Evolutionary conservation across 2,329 filamentous ascomycete genomes (phyloP).

Genomic region (Fusarium sp.): DNA sequence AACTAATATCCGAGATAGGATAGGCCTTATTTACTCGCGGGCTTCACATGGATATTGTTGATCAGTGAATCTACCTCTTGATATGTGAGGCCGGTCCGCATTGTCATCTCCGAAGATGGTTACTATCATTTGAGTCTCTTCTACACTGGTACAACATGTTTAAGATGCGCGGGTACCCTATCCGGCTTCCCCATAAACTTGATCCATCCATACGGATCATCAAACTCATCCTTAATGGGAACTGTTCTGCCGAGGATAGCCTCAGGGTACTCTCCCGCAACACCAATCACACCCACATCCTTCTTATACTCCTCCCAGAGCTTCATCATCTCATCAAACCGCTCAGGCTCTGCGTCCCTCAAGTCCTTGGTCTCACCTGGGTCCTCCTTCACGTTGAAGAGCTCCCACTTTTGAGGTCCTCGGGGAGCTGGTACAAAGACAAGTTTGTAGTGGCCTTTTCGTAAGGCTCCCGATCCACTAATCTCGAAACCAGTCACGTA

Average conservation of each 20-base stretch:
- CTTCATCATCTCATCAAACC: constrained; percentile 45
- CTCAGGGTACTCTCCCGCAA: background rate
- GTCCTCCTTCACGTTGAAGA: constrained; percentile 49
- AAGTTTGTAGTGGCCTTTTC: constrained; percentile 45
- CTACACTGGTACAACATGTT: background rate
- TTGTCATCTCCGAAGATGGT: background rate
- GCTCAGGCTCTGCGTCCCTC: constrained; percentile 39
- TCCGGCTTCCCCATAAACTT: background rate
- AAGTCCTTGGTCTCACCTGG: constrained; percentile 50
- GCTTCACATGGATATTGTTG: background rate
- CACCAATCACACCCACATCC: constrained; percentile 29
- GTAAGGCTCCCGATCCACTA: constrained; percentile 46
- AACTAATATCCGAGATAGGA: constrained; percentile 8
- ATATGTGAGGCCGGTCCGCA: too few species aligned
- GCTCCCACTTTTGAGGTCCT: constrained; percentile 49
- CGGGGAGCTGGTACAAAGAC: constrained; percentile 46
- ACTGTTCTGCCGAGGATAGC: background rate
- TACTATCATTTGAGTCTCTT: background rate
- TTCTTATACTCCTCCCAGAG: background rate
- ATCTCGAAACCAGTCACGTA: constrained; percentile 51
- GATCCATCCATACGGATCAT: background rate
- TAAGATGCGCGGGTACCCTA: background rate
- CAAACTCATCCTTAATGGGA: background rate
- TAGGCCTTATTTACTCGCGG: background rate
- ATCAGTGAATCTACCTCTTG: background rate